Evolutionary conservation across 345 rosid species (phyloP).

Genomic region (Erysimum cheiranthoides): DNA sequence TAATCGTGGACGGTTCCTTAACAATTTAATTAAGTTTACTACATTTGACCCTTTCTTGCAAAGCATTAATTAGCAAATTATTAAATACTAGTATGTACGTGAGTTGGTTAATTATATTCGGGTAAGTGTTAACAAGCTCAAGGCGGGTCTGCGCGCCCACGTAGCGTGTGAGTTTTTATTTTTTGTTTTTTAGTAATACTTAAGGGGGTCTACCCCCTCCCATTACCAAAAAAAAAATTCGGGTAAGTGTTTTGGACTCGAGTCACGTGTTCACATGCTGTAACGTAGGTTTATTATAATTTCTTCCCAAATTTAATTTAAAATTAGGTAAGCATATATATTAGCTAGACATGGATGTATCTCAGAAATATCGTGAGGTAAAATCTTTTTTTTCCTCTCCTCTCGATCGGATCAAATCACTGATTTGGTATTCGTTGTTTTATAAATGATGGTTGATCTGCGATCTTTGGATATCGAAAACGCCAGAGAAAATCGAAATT

Average conservation of each 20-base stretch:
- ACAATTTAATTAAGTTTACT: not conserved
- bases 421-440: not conserved
- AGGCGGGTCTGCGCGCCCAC: too few relatives aligned
- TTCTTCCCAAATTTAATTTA: not conserved
- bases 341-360: not conserved
- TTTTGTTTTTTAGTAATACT: too few relatives aligned
- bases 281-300: not conserved
- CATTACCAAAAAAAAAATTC: too few relatives aligned
- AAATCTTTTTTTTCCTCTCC: not conserved
- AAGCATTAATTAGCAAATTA: not conserved
- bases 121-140: too few relatives aligned
- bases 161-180: too few relatives aligned
- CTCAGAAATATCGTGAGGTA: not conserved
- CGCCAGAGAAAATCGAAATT: not conserved
- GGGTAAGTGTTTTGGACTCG: not conserved
- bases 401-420: not conserved
- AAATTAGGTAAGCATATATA: not conserved
- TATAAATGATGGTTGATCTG: not conserved
- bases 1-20: not conserved
- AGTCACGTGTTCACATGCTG: not conserved
- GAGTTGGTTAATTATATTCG: not conserved
- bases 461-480: not conserved
- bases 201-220: too few relatives aligned
- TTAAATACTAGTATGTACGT: not conserved
- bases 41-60: slow-evolving; percentile 4